A percentile compares a stretch with the other conserved stretches of the same genome.
Conservation (phyloP, 805 yeast genomes). For the Groenewaldozyma tartarivorans region DNA sequence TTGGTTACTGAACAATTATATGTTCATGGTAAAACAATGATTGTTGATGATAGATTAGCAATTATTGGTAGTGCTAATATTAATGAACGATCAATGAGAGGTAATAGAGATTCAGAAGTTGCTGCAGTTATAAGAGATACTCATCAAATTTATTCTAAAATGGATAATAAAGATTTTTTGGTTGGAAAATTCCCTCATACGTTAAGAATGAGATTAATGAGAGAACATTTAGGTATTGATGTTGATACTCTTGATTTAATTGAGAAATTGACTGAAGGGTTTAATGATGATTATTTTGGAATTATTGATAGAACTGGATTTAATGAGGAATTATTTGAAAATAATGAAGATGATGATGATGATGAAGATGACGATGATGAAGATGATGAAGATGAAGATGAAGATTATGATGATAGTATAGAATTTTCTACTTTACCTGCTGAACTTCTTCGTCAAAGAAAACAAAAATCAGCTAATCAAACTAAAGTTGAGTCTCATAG, state of each 20-base stretch:
- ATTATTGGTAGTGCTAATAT: conserved; percentile 96
- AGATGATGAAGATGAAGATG: background rate
- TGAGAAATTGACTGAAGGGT: conserved; percentile 38
- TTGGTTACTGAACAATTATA: conserved; percentile 86
- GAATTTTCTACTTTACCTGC: background rate
- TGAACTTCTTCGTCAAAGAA: background rate
- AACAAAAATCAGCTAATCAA: conserved; percentile 1
- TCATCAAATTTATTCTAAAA: conserved; percentile 44
- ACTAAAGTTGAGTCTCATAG: conserved; percentile 30
- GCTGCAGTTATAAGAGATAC: conserved; percentile 84
- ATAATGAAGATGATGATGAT: background rate
- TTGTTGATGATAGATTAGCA: conserved; percentile 89
- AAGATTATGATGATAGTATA: background rate
- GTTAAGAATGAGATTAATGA: conserved; percentile 81
- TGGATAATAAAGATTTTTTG: conserved; percentile 73
- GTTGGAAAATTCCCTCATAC: conserved; percentile 89
- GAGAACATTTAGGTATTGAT: conserved; percentile 93
- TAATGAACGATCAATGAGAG: conserved; percentile 93
- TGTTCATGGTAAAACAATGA: conserved; percentile 84
- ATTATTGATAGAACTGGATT: background rate
- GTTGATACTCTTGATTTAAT: conserved; percentile 77
- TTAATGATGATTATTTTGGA: background rate
- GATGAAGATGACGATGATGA: background rate
- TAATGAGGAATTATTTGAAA: background rate
- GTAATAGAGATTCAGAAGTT: conserved; percentile 87